A percentile compares a stretch with the other conserved stretches of the same genome.
These are phyloP conservation scores for Cephalotrichum gorgonifer DNA, from an alignment of 2,329 filamentous ascomycete species.

Conservation along the genomic window DNA sequence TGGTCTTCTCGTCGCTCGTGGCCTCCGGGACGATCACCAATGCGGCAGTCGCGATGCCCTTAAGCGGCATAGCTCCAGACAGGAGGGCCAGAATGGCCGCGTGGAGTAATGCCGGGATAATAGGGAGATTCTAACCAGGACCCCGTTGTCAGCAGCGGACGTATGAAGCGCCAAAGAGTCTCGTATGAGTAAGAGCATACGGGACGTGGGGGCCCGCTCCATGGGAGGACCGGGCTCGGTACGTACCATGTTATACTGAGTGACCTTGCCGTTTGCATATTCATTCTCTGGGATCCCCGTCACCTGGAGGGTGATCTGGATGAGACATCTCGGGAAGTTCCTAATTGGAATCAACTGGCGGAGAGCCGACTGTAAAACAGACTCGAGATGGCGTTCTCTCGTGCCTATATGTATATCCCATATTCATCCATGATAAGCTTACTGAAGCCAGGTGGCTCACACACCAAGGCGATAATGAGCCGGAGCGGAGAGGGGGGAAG, in stretches of 20 bases:
- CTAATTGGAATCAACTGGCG: slow-evolving; percentile 65
- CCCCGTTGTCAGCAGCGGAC: not conserved
- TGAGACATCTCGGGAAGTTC: slow-evolving; percentile 64
- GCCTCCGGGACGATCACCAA: slow-evolving; percentile 47
- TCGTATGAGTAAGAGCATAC: not conserved
- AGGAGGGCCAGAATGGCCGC: slow-evolving; percentile 68
- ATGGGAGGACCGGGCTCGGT: not conserved
- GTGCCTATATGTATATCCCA: slow-evolving; percentile 37
- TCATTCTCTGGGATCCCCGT: slow-evolving; percentile 58
- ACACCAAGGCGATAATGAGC: not conserved
- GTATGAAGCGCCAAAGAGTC: not conserved
- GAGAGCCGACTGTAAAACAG: slow-evolving; percentile 59
- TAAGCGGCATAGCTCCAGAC: slow-evolving; percentile 72
- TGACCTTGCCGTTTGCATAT: slow-evolving; percentile 48
- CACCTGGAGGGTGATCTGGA: slow-evolving; percentile 76
- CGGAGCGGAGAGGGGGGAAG: not conserved
- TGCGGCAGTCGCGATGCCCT: slow-evolving; percentile 57
- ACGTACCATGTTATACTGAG: slow-evolving; percentile 50
- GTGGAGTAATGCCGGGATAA: slow-evolving; percentile 76
- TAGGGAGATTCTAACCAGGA: slow-evolving; percentile 54
- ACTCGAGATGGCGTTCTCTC: slow-evolving; percentile 73
- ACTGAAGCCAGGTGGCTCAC: not conserved
- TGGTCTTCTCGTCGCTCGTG: slow-evolving; percentile 28
- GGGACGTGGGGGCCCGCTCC: not conserved
- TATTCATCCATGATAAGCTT: not conserved